phyloP scores from a whole-genome alignment of 208 protist genomes.

The Endotrypanum monterogeii region DNA sequence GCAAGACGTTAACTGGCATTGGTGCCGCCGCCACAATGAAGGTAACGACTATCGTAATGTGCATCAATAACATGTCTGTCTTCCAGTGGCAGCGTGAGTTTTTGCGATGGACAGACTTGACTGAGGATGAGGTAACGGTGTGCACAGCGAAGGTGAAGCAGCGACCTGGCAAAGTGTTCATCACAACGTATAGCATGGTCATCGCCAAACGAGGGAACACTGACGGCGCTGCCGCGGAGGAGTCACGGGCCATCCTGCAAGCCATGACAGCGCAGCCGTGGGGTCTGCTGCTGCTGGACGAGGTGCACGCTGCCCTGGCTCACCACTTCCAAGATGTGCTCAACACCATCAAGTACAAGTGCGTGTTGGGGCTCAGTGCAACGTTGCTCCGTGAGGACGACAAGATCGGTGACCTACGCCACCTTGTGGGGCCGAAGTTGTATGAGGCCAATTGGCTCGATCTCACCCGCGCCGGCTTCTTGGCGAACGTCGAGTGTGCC shows the following conservation, averaged over 20 bases:
- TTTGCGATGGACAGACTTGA: constrained; percentile 89
- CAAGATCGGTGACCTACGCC: constrained; percentile 96
- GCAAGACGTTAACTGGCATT: constrained; percentile 99
- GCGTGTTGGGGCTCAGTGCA: constrained; percentile 98
- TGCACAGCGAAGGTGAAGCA: constrained; percentile 86
- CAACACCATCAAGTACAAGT: constrained; percentile 94
- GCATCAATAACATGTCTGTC: constrained; percentile 95
- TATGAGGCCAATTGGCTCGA: constrained; percentile 99
- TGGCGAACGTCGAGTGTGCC: constrained; percentile 98
- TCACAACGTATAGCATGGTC: constrained; percentile 99
- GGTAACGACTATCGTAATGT: constrained; percentile 95
- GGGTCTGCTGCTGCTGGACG: constrained; percentile 99
- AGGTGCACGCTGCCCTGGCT: constrained; percentile 98
- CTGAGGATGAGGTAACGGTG: constrained; percentile 71
- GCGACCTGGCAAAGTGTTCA: constrained; percentile 89
- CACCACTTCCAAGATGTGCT: constrained; percentile 96
- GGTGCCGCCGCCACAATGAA: constrained; percentile 94
- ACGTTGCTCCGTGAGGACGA: constrained; percentile 98
- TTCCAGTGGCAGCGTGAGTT: constrained; percentile 97
- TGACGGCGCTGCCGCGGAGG: constrained; percentile 48
- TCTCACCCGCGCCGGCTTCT: constrained; percentile 94
- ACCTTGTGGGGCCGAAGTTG: constrained; percentile 99
- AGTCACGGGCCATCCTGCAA: constrained; percentile 72
- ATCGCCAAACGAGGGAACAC: constrained; percentile 63
- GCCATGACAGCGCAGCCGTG: constrained; percentile 81